Base-by-base conservation (phyloP, 306 rosid genomes). In the Begonia loranthoides region DNA sequence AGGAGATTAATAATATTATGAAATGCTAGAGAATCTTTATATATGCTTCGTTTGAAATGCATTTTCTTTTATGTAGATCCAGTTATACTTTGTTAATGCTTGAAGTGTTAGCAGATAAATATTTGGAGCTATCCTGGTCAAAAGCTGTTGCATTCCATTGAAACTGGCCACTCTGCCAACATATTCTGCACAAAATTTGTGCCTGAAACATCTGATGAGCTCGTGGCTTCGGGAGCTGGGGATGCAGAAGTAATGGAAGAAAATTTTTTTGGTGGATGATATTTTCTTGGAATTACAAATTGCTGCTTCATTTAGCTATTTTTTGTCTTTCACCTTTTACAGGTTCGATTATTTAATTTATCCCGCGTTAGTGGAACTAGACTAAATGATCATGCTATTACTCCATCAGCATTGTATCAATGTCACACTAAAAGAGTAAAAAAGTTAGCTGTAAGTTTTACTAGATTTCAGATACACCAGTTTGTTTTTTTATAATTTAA, bases 211-310 rank as follows among this genome's bases (percentile, higher is more conserved):
- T 78, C 88, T 28, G 93, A 86, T 71, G 96, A 92, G 69, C 92
- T 92, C 70, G 99, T 92, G 45, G 93, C 56, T 53, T 92, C 99
- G 19, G 99, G 96, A 56, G 99, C 99, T 45, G 99, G 93, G 69
- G 99, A 92, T 76, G 84, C 93, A 59, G 96, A 83, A 79, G 99
- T 92, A 78, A 64, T 74, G 50, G 14, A 13, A 39, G 16, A 16
- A 15, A 8, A 2, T 3, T 47, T 3, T 45, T 47, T 6, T 47
- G 14, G 14, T 47, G 14, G 15, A 9, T 13, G 19, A 47, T 13
- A 13, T 47, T 13, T 47, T 47, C 14, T 14, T 44, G 14, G 9
- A 43, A 45, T 41, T 36, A 36, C 13, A 24, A 51, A 24, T 19
- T 28, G 36, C 9, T 1, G 13, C 3, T 47, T 45, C 4, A 33